Conservation (phyloP, 768 basidiomycete species). For the Fomitopsis serialis region DNA sequence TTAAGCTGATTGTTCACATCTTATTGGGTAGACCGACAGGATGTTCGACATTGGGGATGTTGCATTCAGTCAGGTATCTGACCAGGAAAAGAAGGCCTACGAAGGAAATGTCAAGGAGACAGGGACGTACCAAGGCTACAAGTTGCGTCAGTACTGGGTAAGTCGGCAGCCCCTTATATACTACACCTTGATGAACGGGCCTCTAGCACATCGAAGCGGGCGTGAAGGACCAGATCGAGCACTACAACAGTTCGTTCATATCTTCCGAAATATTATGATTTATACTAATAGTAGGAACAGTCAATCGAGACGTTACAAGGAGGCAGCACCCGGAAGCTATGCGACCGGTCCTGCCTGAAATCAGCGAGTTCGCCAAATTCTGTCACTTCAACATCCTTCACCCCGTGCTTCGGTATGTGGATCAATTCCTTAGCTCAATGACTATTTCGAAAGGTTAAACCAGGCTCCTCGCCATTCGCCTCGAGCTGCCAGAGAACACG, state of each 20-base stretch:
- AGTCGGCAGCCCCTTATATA: background rate
- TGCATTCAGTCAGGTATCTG: constrained; percentile 26
- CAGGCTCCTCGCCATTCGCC: constrained; percentile 37
- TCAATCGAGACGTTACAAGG: constrained; percentile 44
- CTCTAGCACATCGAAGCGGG: constrained; percentile 55
- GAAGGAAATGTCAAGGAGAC: constrained; percentile 29
- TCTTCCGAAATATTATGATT: background rate
- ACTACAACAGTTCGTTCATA: constrained; percentile 45
- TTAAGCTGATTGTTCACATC: background rate
- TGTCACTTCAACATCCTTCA: constrained; percentile 47
- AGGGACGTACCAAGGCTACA: constrained; percentile 52
- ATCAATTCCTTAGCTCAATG: too few relatives aligned
- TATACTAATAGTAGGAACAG: constrained; percentile 22
- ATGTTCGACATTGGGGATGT: constrained; percentile 32
- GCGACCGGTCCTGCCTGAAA: constrained; percentile 48
- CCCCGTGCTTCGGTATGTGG: constrained; percentile 38
- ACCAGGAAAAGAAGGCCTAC: constrained; percentile 27
- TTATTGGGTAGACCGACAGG: constrained; percentile 23
- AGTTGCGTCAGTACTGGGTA: constrained; percentile 50
- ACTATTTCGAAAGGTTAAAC: background rate
- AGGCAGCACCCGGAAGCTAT: constrained; percentile 45
- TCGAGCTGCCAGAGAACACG: constrained; percentile 42
- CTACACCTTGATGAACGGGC: background rate
- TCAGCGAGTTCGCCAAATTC: constrained; percentile 41
- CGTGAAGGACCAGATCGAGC: constrained; percentile 57